Conservation (phyloP, 768 basidiomycete species). For the Favolaschia claudopus region DNA sequence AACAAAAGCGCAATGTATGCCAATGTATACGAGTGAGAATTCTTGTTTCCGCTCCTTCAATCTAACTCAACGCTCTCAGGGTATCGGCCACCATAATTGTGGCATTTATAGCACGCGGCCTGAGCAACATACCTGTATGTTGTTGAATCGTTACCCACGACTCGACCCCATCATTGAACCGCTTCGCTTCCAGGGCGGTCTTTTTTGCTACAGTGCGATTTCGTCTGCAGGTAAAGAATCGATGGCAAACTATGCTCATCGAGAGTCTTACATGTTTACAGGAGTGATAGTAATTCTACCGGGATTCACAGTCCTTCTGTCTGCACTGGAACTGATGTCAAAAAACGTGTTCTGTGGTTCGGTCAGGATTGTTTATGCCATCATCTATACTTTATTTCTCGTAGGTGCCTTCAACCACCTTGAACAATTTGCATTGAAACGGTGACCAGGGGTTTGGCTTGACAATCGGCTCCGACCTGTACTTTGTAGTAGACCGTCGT, state of each 20-base stretch:
- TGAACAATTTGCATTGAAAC: neutral
- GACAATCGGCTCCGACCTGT: conserved; percentile 84
- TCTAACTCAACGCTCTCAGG: conserved; percentile 44
- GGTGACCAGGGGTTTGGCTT: conserved; percentile 76
- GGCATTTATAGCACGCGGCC: conserved; percentile 79
- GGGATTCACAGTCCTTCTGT: conserved; percentile 73
- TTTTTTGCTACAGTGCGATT: conserved; percentile 91
- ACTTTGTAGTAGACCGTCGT: conserved; percentile 70
- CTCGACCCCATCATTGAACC: neutral
- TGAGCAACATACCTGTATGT: conserved; percentile 69
- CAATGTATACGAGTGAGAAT: conserved; percentile 91
- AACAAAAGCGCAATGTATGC: conserved; percentile 90
- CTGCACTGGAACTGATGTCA: conserved; percentile 82
- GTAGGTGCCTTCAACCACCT: conserved; percentile 44
- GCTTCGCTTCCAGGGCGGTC: conserved; percentile 45
- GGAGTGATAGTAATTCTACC: conserved; percentile 87
- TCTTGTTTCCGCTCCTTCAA: neutral
- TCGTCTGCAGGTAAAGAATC: conserved; percentile 72
- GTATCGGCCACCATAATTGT: conserved; percentile 87
- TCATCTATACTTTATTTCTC: conserved; percentile 85
- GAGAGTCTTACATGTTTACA: neutral
- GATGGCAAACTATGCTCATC: neutral
- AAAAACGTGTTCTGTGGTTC: conserved; percentile 83
- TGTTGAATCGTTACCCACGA: neutral
- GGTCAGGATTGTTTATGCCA: conserved; percentile 84